Evolutionary conservation across 805 yeast species (phyloP).

Genomic region (Pichia eremophila): DNA sequence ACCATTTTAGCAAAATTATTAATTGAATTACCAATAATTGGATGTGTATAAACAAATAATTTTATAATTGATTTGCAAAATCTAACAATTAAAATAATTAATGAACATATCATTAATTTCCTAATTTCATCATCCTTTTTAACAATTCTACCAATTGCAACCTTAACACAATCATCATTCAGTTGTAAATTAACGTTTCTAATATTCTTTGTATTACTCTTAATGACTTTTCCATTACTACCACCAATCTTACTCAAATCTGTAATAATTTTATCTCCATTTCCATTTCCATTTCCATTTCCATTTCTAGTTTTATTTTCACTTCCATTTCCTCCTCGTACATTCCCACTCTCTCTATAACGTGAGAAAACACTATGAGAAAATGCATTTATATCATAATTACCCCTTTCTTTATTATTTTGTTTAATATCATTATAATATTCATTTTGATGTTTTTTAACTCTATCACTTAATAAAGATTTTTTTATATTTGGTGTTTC

Average conservation of each 20-base stretch:
- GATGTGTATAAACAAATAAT: constrained; percentile 11
- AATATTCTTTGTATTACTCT: neutral
- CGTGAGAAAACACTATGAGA: neutral
- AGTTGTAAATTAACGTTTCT: neutral
- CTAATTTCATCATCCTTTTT: constrained; percentile 31
- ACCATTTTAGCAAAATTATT: neutral
- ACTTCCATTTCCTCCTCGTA: no score
- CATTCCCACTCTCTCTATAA: neutral
- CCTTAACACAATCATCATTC: constrained; percentile 19
- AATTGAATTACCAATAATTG: neutral
- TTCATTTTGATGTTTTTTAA: neutral
- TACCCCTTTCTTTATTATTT: neutral
- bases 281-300: neutral
- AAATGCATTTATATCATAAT: neutral
- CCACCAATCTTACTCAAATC: no score
- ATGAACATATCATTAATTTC: constrained; percentile 22
- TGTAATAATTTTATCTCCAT: neutral
- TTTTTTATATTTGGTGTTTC: constrained; percentile 22
- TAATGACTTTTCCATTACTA: neutral
- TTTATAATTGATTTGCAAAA: constrained; percentile 19
- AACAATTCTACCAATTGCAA: constrained; percentile 36
- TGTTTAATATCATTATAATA: neutral
- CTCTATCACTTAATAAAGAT: neutral
- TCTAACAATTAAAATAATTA: constrained; percentile 24
- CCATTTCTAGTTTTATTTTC: neutral